Evolutionary conservation across 805 yeast genomes (phyloP), one percentile per base, ranked within the genome.

Genomic region (Nakazawaea ambrosiae): DNA sequence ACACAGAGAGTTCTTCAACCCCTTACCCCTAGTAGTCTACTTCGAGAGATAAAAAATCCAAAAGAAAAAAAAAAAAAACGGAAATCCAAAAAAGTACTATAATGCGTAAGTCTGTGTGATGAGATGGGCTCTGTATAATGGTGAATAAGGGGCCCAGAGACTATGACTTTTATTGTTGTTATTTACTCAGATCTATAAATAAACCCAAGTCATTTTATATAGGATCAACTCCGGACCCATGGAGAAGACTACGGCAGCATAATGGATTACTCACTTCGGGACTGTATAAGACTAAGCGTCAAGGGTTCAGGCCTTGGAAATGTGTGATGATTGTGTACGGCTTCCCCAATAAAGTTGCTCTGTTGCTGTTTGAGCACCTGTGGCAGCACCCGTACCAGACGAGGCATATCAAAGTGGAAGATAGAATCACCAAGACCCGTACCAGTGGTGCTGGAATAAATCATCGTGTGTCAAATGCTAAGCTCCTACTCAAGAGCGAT

Each of bases 191-290:
- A 43, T 81, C 90, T 0, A 49, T 68, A 3, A 66, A 73, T 9
- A 75, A 72, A 45, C 73, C 74, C 17, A 62, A 62, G 28, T 71
- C 82, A 8, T 78, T 78, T 48, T 85, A 85, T 50, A 72, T 85
- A 4, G 95, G 95, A 0, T 84, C 94, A 1, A 82, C 94, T 0
- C 90, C 92, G 1, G 73, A 83, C 49, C 94, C 94, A 0, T 51
- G 61, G 3, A 49, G 71, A 45, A 55, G 95, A 34, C 62, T 86
- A 3, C 53, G 87, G 27, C 95, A 85, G 48, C 95, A 85, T 52
- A 85, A 85, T 58, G 94, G 95, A 3, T 75, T 69, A 2, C 51
- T 80, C 11, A 47, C 55, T 16, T 56, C 53, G 2, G 84, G 84
- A 1, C 95, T 95, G 0, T 77, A 63, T 49, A 55, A 75, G 32